Base-by-base conservation (phyloP, 2,329 filamentous ascomycete genomes). In the Stachybotrys elegans region DNA sequence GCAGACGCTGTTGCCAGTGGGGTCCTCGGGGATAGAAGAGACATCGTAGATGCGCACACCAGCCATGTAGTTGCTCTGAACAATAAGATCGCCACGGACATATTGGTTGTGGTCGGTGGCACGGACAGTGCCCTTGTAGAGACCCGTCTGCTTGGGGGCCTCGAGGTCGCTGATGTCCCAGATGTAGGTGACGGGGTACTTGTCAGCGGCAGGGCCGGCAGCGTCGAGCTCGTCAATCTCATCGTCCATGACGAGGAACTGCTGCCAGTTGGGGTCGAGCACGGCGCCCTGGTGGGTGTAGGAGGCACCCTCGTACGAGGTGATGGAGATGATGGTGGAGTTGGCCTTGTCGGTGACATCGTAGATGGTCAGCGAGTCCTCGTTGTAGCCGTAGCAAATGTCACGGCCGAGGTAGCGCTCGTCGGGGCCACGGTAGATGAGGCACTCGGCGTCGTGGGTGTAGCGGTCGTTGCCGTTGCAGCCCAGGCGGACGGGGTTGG, bases 221-320 rank as follows among this genome's bases (percentile, higher is more conserved):
- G 13, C 51, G 50, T 21, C 69, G 57, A 19, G 54, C 57, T 78
- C 75, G 55, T 78, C 73, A 39, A 70, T 65, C 54, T 77, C 73
- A 52, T 77, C 73, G 55, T 77, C 72, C 19, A 77, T 61, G 23
- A 76, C 63, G 43, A 57, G 58, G 51, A 70, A 70, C 37, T 67
- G 60, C 57, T 56, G 67, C 21, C 23, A 25, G 40, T 64, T 54
- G n/a, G 58, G 54, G 56, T 75, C 66, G 41, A 73, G 62, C 9
- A 78, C 62, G 61, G 69, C 72, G 43, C 76, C 76, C 54, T 80
- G 76, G 55, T 80, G 76, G 2, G 74, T 76, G 63, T 78, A 79
- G 13, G 68, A 55, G 19, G 71, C 72, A 35, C 75, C 76, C 12
- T 71, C 66, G 58, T 79, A 80, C 0, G 68, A 68, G 4, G 73